phyloP scores from a whole-genome alignment of 768 basidiomycete species.

The Mrakia blollopis region DNA sequence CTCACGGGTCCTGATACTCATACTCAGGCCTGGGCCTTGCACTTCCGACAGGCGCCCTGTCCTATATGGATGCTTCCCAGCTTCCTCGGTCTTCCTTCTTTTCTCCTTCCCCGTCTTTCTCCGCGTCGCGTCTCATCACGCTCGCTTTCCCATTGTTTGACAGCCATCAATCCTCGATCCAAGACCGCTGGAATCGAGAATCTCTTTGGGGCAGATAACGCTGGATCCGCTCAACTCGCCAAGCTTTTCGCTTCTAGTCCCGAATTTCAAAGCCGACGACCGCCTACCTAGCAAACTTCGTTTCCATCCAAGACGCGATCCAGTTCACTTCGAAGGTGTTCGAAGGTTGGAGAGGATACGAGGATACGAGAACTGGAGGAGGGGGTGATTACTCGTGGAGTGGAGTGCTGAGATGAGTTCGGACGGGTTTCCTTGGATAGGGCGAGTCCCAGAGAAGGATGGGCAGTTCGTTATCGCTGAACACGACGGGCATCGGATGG shows the following conservation, averaged over 20 bases:
- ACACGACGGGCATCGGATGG: slow-evolving; percentile 21
- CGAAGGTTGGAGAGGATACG: slow-evolving; percentile 10
- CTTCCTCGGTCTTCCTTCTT: no score
- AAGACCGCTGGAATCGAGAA: not conserved
- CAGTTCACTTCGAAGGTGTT: not conserved
- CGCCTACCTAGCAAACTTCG: not conserved
- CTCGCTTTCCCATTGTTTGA: not conserved
- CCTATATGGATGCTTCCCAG: no score
- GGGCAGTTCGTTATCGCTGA: slow-evolving; percentile 14
- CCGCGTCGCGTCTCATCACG: no score
- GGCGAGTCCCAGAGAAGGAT: not conserved
- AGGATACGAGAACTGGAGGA: not conserved
- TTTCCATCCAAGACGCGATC: slow-evolving; percentile 10
- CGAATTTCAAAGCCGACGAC: slow-evolving; percentile 15
- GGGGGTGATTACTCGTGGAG: slow-evolving; percentile 12
- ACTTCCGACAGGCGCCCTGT: no score
- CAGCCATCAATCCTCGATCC: slow-evolving; percentile 17
- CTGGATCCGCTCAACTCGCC: not conserved
- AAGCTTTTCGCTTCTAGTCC: not conserved
- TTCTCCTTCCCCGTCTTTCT: no score
- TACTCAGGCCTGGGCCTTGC: no score
- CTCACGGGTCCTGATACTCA: no score
- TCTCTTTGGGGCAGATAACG: slow-evolving; percentile 19
- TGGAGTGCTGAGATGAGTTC: slow-evolving; percentile 12
- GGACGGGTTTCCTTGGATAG: slow-evolving; percentile 10